Conservation (phyloP, 2,329 filamentous ascomycete genomes). For the Monosporascus sp. region DNA sequence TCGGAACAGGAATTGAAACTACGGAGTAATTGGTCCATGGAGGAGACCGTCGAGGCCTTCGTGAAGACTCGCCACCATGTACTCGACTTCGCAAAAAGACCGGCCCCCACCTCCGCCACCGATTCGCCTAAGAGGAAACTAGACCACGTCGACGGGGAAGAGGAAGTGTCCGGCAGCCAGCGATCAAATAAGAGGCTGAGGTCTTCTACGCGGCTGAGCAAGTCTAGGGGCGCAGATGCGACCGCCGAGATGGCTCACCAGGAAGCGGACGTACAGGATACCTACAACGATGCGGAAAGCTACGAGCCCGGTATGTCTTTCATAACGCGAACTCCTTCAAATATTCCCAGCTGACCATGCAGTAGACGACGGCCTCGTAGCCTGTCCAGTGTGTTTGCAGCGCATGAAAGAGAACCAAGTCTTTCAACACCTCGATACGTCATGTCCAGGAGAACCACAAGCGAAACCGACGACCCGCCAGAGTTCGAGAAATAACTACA, state of each 20-base stretch:
- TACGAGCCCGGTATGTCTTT: not conserved
- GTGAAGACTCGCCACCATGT: conserved; percentile 56
- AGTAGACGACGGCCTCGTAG: conserved; percentile 66
- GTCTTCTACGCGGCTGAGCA: conserved; percentile 46
- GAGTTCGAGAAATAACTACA: conserved; percentile 5
- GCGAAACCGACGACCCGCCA: conserved; percentile 16
- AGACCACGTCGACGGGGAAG: conserved; percentile 25
- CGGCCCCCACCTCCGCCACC: conserved; percentile 20
- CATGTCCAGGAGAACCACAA: conserved; percentile 33
- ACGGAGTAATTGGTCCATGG: conserved; percentile 76
- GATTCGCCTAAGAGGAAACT: conserved; percentile 49
- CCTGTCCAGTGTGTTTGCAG: conserved; percentile 75
- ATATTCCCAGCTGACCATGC: not conserved
- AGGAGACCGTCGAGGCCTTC: conserved; percentile 81
- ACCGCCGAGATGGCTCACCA: conserved; percentile 31
- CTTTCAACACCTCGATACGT: conserved; percentile 75
- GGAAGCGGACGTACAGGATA: conserved; percentile 21
- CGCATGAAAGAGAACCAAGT: conserved; percentile 78
- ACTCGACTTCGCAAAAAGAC: conserved; percentile 57
- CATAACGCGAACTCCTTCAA: conserved; percentile 12
- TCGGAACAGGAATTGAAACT: conserved; percentile 79
- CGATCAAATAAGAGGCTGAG: conserved; percentile 43
- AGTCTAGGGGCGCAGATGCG: conserved; percentile 32
- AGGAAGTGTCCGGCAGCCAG: conserved; percentile 20
- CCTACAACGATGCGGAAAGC: conserved; percentile 27